These are phyloP conservation scores for Collybia sordida DNA, from an alignment of 768 basidiomycete genomes.

Conservation along the genomic window DNA sequence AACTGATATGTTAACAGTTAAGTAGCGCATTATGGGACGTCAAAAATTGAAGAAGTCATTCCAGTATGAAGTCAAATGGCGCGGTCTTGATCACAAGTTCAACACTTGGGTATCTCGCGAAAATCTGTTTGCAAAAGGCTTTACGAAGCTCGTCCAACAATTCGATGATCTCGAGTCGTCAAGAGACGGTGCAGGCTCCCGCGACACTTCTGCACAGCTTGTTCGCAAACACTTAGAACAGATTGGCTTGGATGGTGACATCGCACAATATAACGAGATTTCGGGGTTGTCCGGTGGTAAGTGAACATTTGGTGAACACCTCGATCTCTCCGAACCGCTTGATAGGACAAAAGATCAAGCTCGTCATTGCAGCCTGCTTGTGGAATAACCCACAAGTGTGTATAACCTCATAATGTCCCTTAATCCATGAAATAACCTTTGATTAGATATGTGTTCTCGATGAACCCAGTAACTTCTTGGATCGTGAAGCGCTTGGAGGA, in stretches of 20 bases:
- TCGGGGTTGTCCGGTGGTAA: constrained; percentile 88
- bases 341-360: constrained; percentile 92
- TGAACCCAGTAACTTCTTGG: constrained; percentile 96
- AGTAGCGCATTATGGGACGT: constrained; percentile 83
- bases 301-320: constrained; percentile 11
- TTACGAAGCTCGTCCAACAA: constrained; percentile 86
- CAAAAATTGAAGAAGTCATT: constrained; percentile 96
- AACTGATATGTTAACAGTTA: background rate
- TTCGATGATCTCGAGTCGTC: constrained; percentile 97
- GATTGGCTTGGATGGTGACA: constrained; percentile 95
- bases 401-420: constrained; percentile 2
- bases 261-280: constrained; percentile 98
- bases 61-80: constrained; percentile 92
- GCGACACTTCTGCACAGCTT: constrained; percentile 78
- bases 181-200: constrained; percentile 88
- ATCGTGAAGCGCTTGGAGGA: constrained; percentile 93
- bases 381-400: constrained; percentile 93
- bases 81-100: constrained; percentile 77
- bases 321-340: constrained; percentile 9
- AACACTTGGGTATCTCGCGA: constrained; percentile 94
- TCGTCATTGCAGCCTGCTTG: constrained; percentile 90
- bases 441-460: constrained; percentile 72
- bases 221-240: constrained; percentile 94
- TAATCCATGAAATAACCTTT: constrained; percentile 2
- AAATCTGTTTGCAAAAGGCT: constrained; percentile 81